Conservation (phyloP, 306 rosid species). For the Mimosa pudica region DNA sequence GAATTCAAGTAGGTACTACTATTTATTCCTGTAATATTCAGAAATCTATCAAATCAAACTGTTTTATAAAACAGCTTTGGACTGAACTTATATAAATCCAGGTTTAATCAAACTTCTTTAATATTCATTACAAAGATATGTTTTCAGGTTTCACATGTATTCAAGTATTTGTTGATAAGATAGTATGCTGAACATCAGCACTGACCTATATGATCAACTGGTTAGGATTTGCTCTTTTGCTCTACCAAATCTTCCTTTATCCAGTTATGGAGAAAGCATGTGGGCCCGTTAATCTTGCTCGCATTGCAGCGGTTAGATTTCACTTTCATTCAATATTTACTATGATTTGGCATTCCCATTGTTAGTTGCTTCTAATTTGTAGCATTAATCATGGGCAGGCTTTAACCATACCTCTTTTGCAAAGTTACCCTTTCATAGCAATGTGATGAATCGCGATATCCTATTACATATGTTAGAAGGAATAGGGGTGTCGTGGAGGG, state of each 20-base stretch:
- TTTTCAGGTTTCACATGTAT: background rate
- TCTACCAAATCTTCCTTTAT: slow-evolving; percentile 60
- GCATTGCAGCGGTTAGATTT: slow-evolving; percentile 58
- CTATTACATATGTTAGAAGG: too few relatives aligned
- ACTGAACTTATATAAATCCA: too few relatives aligned
- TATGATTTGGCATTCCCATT: slow-evolving; percentile 7
- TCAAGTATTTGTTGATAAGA: background rate
- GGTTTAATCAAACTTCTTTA: too few relatives aligned
- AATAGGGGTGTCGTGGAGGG: too few relatives aligned
- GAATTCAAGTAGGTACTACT: too few relatives aligned
- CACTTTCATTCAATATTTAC: slow-evolving; percentile 1
- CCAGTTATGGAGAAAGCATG: slow-evolving; percentile 50
- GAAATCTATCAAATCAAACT: too few relatives aligned
- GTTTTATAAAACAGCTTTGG: too few relatives aligned
- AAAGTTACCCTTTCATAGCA: slow-evolving; percentile 60
- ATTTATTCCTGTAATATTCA: too few relatives aligned
- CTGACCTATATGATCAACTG: slow-evolving; percentile 25
- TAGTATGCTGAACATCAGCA: background rate
- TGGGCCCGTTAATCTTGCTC: slow-evolving; percentile 55
- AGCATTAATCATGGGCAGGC: slow-evolving; percentile 41
- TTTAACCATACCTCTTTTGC: slow-evolving; percentile 64
- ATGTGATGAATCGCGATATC: too few relatives aligned
- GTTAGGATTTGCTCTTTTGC: slow-evolving; percentile 59
- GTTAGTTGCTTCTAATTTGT: slow-evolving; percentile 4
- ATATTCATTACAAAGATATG: background rate